Conservation (phyloP, 306 rosid species). For the Oemleria cerasiformis region DNA sequence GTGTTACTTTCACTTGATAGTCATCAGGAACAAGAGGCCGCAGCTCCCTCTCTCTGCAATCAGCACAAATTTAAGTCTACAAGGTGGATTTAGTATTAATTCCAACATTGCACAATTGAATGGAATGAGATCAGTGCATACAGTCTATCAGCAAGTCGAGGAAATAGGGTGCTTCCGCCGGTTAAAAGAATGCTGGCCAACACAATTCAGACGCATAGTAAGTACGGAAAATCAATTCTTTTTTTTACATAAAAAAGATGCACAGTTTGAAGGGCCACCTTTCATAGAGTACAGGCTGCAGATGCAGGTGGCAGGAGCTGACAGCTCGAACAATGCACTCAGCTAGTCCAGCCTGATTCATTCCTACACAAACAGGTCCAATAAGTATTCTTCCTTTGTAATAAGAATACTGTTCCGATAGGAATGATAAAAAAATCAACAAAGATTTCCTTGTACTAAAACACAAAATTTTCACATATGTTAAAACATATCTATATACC, state of each 20-base stretch:
- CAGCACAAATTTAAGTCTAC: constrained; percentile 9
- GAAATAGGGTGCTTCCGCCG: constrained; percentile 88
- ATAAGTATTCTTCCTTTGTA: constrained; percentile 20
- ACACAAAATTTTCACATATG: not conserved
- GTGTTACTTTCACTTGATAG: constrained; percentile 76
- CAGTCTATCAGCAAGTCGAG: constrained; percentile 81
- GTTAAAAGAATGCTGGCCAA: constrained; percentile 82
- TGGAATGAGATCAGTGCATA: constrained; percentile 36
- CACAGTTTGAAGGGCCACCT: constrained; percentile 40
- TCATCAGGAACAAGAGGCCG: constrained; percentile 90
- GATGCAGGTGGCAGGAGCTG: constrained; percentile 76
- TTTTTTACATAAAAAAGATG: not conserved
- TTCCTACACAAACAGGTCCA: constrained; percentile 49
- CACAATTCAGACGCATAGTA: constrained; percentile 12
- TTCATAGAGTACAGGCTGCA: constrained; percentile 83
- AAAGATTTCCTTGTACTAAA: not conserved
- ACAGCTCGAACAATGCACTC: constrained; percentile 90
- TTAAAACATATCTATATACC: not conserved
- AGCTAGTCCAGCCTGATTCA: constrained; percentile 94
- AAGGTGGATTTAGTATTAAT: not conserved
- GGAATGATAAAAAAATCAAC: constrained; percentile 15
- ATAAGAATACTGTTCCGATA: not conserved
- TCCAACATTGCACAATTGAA: constrained; percentile 1
- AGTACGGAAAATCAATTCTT: constrained; percentile 5
- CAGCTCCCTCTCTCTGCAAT: constrained; percentile 80